Base-by-base conservation (phyloP, 495 filamentous ascomycete genomes). In the Melanomma pulvis-pyrius region DNA sequence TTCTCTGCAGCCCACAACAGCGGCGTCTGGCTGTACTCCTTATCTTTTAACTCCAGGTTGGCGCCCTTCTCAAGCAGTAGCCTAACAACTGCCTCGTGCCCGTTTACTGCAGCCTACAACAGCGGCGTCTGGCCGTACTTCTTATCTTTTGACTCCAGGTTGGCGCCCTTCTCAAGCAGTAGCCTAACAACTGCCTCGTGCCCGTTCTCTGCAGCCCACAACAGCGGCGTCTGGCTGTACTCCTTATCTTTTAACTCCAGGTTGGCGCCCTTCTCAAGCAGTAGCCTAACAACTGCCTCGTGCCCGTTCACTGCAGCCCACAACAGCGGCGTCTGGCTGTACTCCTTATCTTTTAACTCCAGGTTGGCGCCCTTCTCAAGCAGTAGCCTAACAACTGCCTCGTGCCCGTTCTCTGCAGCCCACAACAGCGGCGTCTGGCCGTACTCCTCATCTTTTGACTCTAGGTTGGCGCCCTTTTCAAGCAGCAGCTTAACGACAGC, bases 381-480 rank as follows among this genome's bases (percentile, higher is more conserved):
- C 6, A 47, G 44, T 6, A 47, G 21, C 25, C 17, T 24, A 6
- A 52, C 49, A 4, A 52, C 21, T 6, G 49, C 49, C 25, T 52
- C 61, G 34, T 55, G 7, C 34, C 49, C 29, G 0, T n/a, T 55
- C 8, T 19, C 25, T n/a, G 49, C 61, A 21, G 61, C 51, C 58
- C 36, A 49, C 26, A 6, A 30, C 22, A 61, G 39, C 58, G 58
- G 21, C 58, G 58, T 61, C 39, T 17, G 21, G n/a, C 58, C 58
- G 26, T 61, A 25, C 25, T 47, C 7, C 22, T 59, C 22, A 12
- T 59, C 30, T 19, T 34, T 46, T 12, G 21, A 25, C 25, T 3
- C 21, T 47, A 26, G 36, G 36, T 5, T 24, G 44, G 5, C 44
- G 44, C 44, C 44, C 44, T 48, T 48, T 6, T 48, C 44, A 5